A percentile compares a stretch with the other conserved stretches of the same genome.
Conservation (phyloP, 257 asterid genomes). For the Eucommia ulmoides region DNA sequence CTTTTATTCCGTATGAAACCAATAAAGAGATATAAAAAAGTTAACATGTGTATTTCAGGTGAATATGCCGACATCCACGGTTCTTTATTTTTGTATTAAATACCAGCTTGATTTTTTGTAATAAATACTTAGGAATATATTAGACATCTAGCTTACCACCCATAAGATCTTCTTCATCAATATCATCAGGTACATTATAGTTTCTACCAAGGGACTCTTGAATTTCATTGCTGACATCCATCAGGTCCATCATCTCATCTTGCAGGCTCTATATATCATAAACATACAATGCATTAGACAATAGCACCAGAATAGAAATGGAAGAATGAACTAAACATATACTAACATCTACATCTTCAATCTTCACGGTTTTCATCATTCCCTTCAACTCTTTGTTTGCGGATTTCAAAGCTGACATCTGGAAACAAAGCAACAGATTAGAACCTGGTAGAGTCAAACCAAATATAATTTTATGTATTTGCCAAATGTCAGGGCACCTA, state of each 20-base stretch:
- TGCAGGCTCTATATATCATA: not conserved
- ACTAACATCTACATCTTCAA: slow-evolving; percentile 92
- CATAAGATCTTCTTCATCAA: slow-evolving; percentile 7
- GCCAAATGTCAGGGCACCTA: slow-evolving; percentile 13
- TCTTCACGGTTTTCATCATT: slow-evolving; percentile 99
- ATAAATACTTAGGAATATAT: not conserved
- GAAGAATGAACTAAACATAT: no score
- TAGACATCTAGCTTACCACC: slow-evolving; percentile 3
- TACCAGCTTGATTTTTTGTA: not conserved
- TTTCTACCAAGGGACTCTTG: slow-evolving; percentile 4
- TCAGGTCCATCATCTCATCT: slow-evolving; percentile 9
- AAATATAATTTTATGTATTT: slow-evolving; percentile 8
- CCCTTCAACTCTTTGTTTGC: slow-evolving; percentile 96
- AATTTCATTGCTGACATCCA: slow-evolving; percentile 5
- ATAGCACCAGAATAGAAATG: no score
- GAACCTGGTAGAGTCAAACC: slow-evolving; percentile 4
- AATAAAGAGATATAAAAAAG: no score
- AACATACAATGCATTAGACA: no score
- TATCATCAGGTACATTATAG: slow-evolving; percentile 4
- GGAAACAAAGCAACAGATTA: slow-evolving; percentile 18
- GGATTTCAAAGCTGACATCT: slow-evolving; percentile 93
- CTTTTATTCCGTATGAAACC: no score
- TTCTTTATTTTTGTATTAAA: not conserved
- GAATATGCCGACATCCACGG: no score
- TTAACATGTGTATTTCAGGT: no score